A percentile compares a stretch with the other conserved stretches of the same genome.
phyloP scores from a whole-genome alignment of 2,329 filamentous ascomycete genomes.

The Venturia nashicola region DNA sequence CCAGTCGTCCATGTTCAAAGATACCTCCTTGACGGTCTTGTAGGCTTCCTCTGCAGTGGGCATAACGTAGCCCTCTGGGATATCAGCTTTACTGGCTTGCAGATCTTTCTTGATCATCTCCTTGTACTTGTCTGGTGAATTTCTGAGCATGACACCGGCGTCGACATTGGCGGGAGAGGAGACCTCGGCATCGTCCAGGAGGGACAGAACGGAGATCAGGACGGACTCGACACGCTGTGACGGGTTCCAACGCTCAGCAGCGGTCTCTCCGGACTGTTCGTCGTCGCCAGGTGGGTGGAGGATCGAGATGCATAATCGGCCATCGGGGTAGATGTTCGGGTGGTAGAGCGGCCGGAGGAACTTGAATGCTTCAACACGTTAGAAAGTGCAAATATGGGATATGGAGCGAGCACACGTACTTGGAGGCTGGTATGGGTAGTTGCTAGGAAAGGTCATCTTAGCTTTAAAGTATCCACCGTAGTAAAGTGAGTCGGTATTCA shows the following conservation, averaged over 20 bases:
- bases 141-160: conserved; percentile 74
- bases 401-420: conserved; percentile 25
- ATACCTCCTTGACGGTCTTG: conserved; percentile 57
- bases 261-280: conserved; percentile 78
- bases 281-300: conserved; percentile 88
- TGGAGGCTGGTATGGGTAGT: conserved; percentile 84
- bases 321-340: conserved; percentile 87
- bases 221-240: conserved; percentile 92
- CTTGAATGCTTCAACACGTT: conserved; percentile 50
- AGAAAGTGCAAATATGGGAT: not conserved
- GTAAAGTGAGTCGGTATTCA: conserved; percentile 86
- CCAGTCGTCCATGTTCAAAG: conserved; percentile 32
- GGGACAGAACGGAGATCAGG: conserved; percentile 77
- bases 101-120: conserved; percentile 56
- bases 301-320: conserved; percentile 91
- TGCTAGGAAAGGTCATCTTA: conserved; percentile 72
- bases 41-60: conserved; percentile 57
- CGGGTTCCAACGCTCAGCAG: conserved; percentile 87
- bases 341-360: conserved; percentile 75
- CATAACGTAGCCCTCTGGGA: conserved; percentile 70
- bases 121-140: conserved; percentile 58
- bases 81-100: conserved; percentile 62
- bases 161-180: conserved; percentile 92
- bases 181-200: conserved; percentile 89
- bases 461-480: conserved; percentile 90